phyloP scores from a whole-genome alignment of 441 rosid species.

The Manihot esculenta region DNA sequence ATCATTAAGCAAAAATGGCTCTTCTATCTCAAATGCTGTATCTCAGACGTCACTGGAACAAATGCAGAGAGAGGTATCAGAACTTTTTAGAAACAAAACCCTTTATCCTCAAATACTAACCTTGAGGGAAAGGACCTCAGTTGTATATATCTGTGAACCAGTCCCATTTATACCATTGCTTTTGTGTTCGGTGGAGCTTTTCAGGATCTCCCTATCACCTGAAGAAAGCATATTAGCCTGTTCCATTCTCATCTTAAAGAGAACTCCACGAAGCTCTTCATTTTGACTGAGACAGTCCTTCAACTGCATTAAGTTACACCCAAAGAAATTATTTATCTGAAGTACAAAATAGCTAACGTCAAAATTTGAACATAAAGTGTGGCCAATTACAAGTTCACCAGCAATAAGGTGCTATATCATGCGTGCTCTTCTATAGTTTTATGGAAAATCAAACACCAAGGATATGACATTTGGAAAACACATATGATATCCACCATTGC shows the following conservation, averaged over 20 bases:
- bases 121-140: conserved; percentile 68
- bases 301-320: conserved; percentile 47
- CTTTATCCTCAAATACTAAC: conserved; percentile 36
- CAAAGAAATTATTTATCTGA: background rate
- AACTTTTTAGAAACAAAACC: background rate
- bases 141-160: conserved; percentile 39
- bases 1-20: background rate
- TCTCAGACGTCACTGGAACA: background rate
- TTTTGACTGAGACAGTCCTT: conserved; percentile 86
- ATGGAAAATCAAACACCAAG: background rate
- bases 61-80: background rate
- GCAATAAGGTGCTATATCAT: too few species aligned
- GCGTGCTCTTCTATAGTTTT: too few species aligned
- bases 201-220: conserved; percentile 21
- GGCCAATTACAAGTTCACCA: background rate
- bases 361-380: background rate
- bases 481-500: background rate
- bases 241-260: conserved; percentile 72
- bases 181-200: conserved; percentile 26
- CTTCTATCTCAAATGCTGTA: background rate
- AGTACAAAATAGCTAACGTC: conserved; percentile 1
- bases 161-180: conserved; percentile 33
- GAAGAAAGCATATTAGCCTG: conserved; percentile 42
- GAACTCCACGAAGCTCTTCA: conserved; percentile 70
- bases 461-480: background rate